Conservation (phyloP, 768 basidiomycete genomes). For the Mycena galopus region DNA sequence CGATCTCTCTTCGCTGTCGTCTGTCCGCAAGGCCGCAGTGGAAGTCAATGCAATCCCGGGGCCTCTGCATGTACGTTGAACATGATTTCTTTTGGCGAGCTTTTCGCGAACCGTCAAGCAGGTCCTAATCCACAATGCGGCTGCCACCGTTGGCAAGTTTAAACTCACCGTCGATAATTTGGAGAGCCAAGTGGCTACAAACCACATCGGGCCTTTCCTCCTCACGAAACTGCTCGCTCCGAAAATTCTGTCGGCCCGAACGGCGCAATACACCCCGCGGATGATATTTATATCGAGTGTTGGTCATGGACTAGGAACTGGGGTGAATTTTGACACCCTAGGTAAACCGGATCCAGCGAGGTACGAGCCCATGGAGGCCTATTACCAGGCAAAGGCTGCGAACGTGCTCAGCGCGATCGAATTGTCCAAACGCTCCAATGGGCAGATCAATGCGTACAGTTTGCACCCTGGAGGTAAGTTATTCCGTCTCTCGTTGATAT, state of each 20-base stretch:
- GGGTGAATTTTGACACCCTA: slow-evolving; percentile 6
- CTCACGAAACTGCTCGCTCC: slow-evolving; percentile 1
- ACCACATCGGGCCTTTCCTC: slow-evolving; percentile 12
- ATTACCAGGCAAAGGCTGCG: slow-evolving; percentile 18
- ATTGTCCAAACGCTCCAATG: background rate
- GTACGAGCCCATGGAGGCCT: background rate
- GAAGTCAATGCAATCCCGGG: slow-evolving; percentile 11
- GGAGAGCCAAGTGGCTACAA: slow-evolving; percentile 2
- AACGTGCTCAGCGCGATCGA: slow-evolving; percentile 23
- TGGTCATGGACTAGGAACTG: background rate
- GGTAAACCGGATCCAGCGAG: background rate
- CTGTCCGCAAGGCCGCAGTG: slow-evolving; percentile 6
- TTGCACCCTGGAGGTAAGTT: slow-evolving; percentile 13
- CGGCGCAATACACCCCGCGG: background rate
- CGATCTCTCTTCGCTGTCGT: slow-evolving; percentile 14
- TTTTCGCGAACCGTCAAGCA: background rate
- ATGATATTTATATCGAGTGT: slow-evolving; percentile 14
- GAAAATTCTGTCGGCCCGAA: background rate
- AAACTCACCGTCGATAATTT: slow-evolving; percentile 16
- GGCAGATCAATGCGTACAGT: slow-evolving; percentile 15
- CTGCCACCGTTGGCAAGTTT: background rate
- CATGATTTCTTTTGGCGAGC: no score
- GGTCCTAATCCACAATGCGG: slow-evolving; percentile 22
- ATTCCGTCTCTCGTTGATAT: background rate
- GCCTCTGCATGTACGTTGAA: slow-evolving; percentile 13